Conservation (phyloP, 2,329 filamentous ascomycete species). For the Fusarium proliferatum region DNA sequence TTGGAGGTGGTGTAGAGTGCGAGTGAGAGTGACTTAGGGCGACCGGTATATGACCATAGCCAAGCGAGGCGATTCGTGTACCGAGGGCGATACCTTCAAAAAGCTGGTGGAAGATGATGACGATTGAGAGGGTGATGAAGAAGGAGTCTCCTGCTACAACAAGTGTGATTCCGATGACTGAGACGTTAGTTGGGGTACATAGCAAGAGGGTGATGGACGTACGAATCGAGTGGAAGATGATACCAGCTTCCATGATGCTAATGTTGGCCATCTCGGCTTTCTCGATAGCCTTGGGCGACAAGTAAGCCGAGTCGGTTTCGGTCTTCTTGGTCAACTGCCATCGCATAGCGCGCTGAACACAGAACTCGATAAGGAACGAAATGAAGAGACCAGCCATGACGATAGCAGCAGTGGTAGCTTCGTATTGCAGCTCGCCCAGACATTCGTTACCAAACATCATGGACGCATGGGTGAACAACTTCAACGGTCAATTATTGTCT, state of each 20-base stretch:
- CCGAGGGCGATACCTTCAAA: constrained; percentile 82
- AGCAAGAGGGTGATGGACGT: constrained; percentile 43
- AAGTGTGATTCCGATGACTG: constrained; percentile 72
- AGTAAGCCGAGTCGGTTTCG: constrained; percentile 6
- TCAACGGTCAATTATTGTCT: neutral
- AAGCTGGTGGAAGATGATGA: constrained; percentile 82
- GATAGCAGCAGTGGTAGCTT: constrained; percentile 75
- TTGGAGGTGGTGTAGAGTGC: constrained; percentile 32
- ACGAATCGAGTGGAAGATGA: constrained; percentile 80
- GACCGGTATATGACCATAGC: constrained; percentile 41
- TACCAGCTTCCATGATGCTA: constrained; percentile 75
- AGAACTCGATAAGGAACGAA: constrained; percentile 77
- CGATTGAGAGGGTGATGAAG: constrained; percentile 67
- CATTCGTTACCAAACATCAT: constrained; percentile 80
- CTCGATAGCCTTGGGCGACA: constrained; percentile 41
- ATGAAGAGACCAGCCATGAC: constrained; percentile 80
- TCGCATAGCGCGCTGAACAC: constrained; percentile 67
- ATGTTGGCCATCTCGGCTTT: constrained; percentile 52
- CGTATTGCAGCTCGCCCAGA: constrained; percentile 72
- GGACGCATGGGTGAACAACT: constrained; percentile 77
- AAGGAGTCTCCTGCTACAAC: constrained; percentile 67
- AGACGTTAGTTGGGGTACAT: neutral
- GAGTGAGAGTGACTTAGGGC: constrained; percentile 32
- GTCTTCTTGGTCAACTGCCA: constrained; percentile 45
- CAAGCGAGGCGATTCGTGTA: constrained; percentile 73